These are phyloP conservation scores for Citrus trifoliata DNA, from an alignment of 345 rosid genomes.

Conservation along the genomic window DNA sequence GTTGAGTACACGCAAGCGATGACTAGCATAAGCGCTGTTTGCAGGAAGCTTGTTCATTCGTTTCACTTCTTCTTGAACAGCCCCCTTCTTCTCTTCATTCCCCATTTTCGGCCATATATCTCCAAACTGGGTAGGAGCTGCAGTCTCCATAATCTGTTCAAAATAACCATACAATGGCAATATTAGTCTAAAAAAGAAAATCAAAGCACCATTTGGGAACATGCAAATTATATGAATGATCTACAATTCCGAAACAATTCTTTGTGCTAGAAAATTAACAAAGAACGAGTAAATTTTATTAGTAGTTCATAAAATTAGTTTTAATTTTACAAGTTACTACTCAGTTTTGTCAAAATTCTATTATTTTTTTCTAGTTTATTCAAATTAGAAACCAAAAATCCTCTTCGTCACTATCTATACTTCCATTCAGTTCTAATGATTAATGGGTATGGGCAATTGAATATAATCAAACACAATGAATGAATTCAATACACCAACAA, in stretches of 20 bases:
- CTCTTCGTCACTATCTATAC: background rate
- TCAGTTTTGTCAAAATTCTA: background rate
- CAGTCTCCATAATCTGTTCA: slow-evolving; percentile 29
- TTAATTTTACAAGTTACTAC: background rate
- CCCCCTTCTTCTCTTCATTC: slow-evolving; percentile 45
- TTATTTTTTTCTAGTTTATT: background rate
- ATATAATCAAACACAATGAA: background rate
- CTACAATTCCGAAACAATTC: background rate
- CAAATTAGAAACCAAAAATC: background rate
- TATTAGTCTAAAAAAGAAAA: background rate
- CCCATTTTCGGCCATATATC: slow-evolving; percentile 46
- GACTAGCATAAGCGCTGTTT: slow-evolving; percentile 59
- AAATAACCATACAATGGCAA: background rate
- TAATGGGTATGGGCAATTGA: background rate
- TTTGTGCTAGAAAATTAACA: no score
- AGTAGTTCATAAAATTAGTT: background rate
- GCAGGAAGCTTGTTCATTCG: slow-evolving; percentile 61
- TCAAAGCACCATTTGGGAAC: background rate
- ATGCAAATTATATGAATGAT: background rate
- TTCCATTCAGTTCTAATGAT: background rate
- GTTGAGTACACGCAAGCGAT: slow-evolving; percentile 79
- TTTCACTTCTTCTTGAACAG: slow-evolving; percentile 58
- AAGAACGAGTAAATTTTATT: no score
- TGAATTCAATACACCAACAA: background rate
- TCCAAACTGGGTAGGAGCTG: slow-evolving; percentile 8